Conservation (phyloP, 345 rosid species). For the Cardamine chenopodiifolia region DNA sequence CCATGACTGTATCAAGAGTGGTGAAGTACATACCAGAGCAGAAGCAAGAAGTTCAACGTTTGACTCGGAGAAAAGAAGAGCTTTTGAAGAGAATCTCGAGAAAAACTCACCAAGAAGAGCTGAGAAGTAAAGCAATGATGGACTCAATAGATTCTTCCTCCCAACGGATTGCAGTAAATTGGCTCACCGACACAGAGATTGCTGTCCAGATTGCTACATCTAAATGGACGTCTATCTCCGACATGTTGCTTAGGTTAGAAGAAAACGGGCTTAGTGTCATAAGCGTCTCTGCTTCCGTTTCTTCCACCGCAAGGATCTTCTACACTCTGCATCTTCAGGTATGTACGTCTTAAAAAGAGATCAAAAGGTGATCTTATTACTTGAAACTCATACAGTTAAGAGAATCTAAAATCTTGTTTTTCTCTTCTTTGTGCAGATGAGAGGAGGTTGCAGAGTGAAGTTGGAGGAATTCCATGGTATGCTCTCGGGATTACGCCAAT, state of each 20-base stretch:
- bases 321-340: slow-evolving; percentile 66
- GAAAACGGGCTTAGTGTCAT: slow-evolving; percentile 48
- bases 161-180: slow-evolving; percentile 41
- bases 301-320: slow-evolving; percentile 54
- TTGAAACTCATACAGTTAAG: neutral
- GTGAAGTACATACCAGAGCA: slow-evolving; percentile 63
- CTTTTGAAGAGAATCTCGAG: slow-evolving; percentile 44
- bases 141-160: slow-evolving; percentile 20
- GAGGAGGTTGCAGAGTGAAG: slow-evolving; percentile 19
- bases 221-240: slow-evolving; percentile 43
- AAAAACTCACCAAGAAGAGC: slow-evolving; percentile 35
- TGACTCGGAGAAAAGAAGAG: slow-evolving; percentile 50
- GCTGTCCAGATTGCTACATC: slow-evolving; percentile 51
- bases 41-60: slow-evolving; percentile 46
- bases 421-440: slow-evolving; percentile 20
- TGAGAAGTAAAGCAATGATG: slow-evolving; percentile 15
- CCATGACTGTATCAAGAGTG: slow-evolving; percentile 48
- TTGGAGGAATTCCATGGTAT: slow-evolving; percentile 27
- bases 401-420: neutral
- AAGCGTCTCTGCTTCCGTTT: slow-evolving; percentile 61
- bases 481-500: slow-evolving; percentile 28
- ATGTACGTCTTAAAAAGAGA: neutral
- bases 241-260: slow-evolving; percentile 51
- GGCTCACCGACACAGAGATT: slow-evolving; percentile 54
- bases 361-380: neutral